Base-by-base conservation (phyloP, 2,329 filamentous ascomycete genomes). In the Tolypocladium ovalisporum region DNA sequence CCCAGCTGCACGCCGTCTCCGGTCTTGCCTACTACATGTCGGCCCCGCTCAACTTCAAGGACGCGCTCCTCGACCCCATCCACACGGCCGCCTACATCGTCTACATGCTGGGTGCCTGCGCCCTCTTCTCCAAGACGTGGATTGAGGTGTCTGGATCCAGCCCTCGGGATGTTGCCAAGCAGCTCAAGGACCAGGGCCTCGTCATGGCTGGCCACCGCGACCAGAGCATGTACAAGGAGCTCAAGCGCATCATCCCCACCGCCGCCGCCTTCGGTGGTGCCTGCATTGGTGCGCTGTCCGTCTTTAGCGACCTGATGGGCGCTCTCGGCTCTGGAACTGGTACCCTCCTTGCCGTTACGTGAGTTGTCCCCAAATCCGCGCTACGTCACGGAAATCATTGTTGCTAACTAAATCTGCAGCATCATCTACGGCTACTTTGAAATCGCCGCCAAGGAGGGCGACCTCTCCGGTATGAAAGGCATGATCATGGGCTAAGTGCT, bases 371-470 rank as follows among this genome's bases (percentile, higher is more conserved):
- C 22, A 24, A 42, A 6, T 54, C 49, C 19, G 9, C 5, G 17
- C 13, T 1, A 6, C 15, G 9, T 34, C 3, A 8, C 9, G 9
- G 3, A 24, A 13, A 3, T 13, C 12, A 13, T 34, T 4, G 29
- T 29, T 29, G 34, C 58, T 59, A 36, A 59, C 56, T 29, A 17
- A 10, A 74, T 62, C n/a, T 19, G 19, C 66, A 95, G 90, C 61
- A 99, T 99, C 73, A 99, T 99, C 76, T 99, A 99, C 75, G 90
- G 92, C 63, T 99, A 99, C 80, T 99, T 99, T 69, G 94, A 99
- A 75, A 99, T 99, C 69, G 94, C 94, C 29, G 95, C 95, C 68
- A 97, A 97, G 79, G 94, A 99, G 77, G 94, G 94, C 67, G 94
- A 99, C 73, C 87, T 97, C 75, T 83, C 86, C 60, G 90, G 90